phyloP scores from a whole-genome alignment of 78 protist species.

The Dictyostelium capitatum region DNA sequence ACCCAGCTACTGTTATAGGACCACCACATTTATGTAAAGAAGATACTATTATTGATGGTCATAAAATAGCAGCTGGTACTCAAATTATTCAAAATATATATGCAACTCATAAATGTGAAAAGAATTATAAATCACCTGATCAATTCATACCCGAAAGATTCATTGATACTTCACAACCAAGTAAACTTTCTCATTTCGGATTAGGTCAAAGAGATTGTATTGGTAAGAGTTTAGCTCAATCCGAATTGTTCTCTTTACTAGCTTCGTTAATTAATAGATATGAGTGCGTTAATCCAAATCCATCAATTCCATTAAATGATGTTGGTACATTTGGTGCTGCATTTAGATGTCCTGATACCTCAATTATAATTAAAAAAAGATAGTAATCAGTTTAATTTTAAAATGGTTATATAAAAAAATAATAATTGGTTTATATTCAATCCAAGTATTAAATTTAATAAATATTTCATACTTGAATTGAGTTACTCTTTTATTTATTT shows the following conservation, averaged over 20 bases:
- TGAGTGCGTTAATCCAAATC: not conserved
- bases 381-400: no score
- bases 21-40: constrained; percentile 22
- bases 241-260: not conserved
- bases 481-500: no score
- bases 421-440: no score
- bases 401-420: no score
- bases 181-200: not conserved
- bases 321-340: not conserved
- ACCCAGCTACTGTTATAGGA: constrained; percentile 23
- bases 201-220: not conserved
- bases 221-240: not conserved
- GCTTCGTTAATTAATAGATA: constrained; percentile 3
- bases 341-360: not conserved
- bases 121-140: not conserved
- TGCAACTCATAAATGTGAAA: no score
- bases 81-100: no score
- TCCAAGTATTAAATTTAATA: no score
- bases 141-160: constrained; percentile 32
- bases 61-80: no score
- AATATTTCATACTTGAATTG: no score
- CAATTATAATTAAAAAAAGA: no score
- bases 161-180: not conserved
- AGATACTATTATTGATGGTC: not conserved
- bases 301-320: no score